Conservation (phyloP, 257 asterid genomes). For the Striga asiatica region DNA sequence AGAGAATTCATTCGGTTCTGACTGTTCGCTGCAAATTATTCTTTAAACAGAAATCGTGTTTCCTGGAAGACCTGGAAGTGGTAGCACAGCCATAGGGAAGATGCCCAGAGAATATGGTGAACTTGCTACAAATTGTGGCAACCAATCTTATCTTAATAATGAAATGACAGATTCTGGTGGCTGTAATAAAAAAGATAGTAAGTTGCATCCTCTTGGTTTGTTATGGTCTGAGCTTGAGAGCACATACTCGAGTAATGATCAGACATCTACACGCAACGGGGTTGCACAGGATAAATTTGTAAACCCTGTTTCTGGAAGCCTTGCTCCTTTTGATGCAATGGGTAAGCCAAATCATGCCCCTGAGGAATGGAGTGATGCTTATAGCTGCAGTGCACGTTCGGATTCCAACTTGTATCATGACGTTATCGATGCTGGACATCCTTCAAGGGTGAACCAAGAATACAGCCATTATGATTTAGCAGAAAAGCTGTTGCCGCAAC, state of each 20-base stretch:
- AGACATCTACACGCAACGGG: slow-evolving; percentile 25
- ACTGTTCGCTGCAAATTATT: slow-evolving; percentile 7
- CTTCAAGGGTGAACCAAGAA: slow-evolving; percentile 47
- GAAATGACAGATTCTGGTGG: slow-evolving; percentile 32
- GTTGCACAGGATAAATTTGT: slow-evolving; percentile 32
- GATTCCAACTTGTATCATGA: slow-evolving; percentile 50
- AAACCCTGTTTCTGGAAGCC: slow-evolving; percentile 41
- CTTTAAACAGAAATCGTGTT: slow-evolving; percentile 55
- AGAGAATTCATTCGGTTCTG: slow-evolving; percentile 7
- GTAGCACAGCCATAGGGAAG: slow-evolving; percentile 47
- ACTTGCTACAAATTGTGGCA: slow-evolving; percentile 28
- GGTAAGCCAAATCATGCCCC: slow-evolving; percentile 29
- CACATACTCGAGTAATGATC: slow-evolving; percentile 47
- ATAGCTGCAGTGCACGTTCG: slow-evolving; percentile 33
- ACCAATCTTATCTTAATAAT: slow-evolving; percentile 24
- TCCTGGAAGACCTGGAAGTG: slow-evolving; percentile 79
- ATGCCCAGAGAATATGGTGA: slow-evolving; percentile 31
- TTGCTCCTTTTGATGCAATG: slow-evolving; percentile 30
- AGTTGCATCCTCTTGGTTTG: slow-evolving; percentile 66
- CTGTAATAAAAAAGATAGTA: slow-evolving; percentile 34
- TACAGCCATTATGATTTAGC: slow-evolving; percentile 40
- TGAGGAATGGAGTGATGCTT: slow-evolving; percentile 59
- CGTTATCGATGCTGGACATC: slow-evolving; percentile 35
- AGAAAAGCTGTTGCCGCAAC: slow-evolving; percentile 55
- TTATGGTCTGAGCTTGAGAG: slow-evolving; percentile 92